Conservation (phyloP, 129 eudicot species). For the Solidago caesia region DNA sequence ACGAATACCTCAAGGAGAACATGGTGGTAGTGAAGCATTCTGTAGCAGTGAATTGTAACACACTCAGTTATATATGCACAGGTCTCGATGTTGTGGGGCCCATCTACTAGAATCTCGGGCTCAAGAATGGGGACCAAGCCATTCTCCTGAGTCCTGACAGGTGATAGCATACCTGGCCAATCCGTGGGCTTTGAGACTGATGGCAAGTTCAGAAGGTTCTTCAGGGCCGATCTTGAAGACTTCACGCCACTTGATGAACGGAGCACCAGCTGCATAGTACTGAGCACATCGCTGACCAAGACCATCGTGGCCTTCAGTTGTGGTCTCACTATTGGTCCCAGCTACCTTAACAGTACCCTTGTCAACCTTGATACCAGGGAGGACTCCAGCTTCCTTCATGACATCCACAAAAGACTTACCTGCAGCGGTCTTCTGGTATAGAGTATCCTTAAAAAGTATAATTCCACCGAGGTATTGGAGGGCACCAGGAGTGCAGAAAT, state of each 20-base stretch:
- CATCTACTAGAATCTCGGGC: conserved; percentile 22
- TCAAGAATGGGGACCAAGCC: conserved; percentile 19
- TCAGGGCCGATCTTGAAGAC: conserved; percentile 7
- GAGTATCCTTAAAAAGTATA: conserved; percentile 18
- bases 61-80: conserved; percentile 29
- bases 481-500: conserved; percentile 26
- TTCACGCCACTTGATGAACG: conserved; percentile 25
- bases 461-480: conserved; percentile 21
- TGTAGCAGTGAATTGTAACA: not conserved
- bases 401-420: conserved; percentile 25
- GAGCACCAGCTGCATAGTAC: conserved; percentile 19
- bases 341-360: conserved; percentile 19
- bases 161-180: conserved; percentile 12
- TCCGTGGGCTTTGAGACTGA: conserved; percentile 18
- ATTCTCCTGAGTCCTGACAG: not conserved
- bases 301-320: conserved; percentile 25
- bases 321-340: conserved; percentile 24
- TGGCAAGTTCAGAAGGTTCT: conserved; percentile 17
- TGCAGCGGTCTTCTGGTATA: conserved; percentile 25
- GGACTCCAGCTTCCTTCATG: conserved; percentile 25
- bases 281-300: conserved; percentile 13
- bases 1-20: too few relatives aligned
- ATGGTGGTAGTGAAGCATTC: too few relatives aligned
- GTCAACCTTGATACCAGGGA: conserved; percentile 27
- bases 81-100: conserved; percentile 22